Evolutionary conservation across 352 stramenopile genomes (phyloP).

Genomic region (Pseudoperonospora humuli): DNA sequence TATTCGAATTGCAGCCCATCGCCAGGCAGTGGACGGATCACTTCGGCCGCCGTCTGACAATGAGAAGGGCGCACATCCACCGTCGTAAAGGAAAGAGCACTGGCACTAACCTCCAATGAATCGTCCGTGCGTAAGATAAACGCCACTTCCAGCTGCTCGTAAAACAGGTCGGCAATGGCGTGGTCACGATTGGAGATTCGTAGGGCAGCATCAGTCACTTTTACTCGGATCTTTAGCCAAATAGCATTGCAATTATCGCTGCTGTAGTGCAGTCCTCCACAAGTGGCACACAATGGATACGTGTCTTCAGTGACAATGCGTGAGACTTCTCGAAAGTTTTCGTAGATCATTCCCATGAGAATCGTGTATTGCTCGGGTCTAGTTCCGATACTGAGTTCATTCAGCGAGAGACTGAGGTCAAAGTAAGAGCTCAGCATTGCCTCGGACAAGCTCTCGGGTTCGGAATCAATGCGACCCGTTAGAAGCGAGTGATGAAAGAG

Average conservation of each 20-base stretch:
- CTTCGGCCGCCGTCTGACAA: conserved; percentile 50
- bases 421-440: conserved; percentile 53
- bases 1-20: conserved; percentile 74
- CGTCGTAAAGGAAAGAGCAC: conserved; percentile 45
- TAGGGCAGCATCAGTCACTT: conserved; percentile 66
- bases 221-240: conserved; percentile 75
- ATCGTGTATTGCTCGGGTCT: conserved; percentile 57
- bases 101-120: conserved; percentile 60
- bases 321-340: conserved; percentile 82
- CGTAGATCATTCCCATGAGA: conserved; percentile 75
- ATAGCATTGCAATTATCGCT: conserved; percentile 58
- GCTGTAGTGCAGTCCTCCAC: conserved; percentile 58
- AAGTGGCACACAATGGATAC: conserved; percentile 56
- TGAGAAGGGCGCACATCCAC: conserved; percentile 54
- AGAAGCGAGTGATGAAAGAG: conserved; percentile 81
- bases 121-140: conserved; percentile 80
- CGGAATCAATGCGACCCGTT: conserved; percentile 61
- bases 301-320: conserved; percentile 73
- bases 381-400: conserved; percentile 68
- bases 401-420: conserved; percentile 57
- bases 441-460: conserved; percentile 66
- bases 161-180: conserved; percentile 61
- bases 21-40: conserved; percentile 57
- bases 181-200: conserved; percentile 54
- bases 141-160: conserved; percentile 71